Evolutionary conservation across 73 alveolate genomes (phyloP).

Genomic region (Tetrahymena thermophila): DNA sequence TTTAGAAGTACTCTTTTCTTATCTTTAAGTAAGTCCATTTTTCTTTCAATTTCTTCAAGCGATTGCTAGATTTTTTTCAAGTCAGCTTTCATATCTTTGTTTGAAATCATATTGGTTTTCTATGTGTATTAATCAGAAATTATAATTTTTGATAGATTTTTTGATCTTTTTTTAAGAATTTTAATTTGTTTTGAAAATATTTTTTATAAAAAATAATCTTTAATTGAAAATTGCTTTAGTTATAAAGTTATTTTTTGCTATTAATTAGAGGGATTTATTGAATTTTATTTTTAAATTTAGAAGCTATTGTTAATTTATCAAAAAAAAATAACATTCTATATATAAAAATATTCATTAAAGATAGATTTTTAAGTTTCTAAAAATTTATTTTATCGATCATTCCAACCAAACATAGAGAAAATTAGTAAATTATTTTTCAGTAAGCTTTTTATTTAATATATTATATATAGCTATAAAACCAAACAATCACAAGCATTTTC

Average conservation of each 20-base stretch:
- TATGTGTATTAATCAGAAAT: not conserved
- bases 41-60: not conserved
- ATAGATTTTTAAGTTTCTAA: not conserved
- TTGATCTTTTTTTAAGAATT: not conserved
- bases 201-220: not conserved
- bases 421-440: too few species aligned
- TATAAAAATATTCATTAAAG: too few species aligned
- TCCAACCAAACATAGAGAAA: too few species aligned
- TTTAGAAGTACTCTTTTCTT: not conserved
- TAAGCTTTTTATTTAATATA: not conserved
- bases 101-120: not conserved
- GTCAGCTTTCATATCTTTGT: not conserved
- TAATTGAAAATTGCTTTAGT: too few species aligned
- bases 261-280: not conserved
- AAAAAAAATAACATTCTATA: not conserved
- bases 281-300: too few species aligned
- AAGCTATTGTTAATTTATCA: too few species aligned
- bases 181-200: not conserved
- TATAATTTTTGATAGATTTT: not conserved
- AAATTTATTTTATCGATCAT: too few species aligned
- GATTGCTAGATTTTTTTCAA: not conserved
- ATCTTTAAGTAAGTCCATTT: not conserved
- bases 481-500: too few species aligned
- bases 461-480: not conserved
- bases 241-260: not conserved